Evolutionary conservation across 805 yeast species (phyloP).

Genomic region (Saccharomycopsis malanga): DNA sequence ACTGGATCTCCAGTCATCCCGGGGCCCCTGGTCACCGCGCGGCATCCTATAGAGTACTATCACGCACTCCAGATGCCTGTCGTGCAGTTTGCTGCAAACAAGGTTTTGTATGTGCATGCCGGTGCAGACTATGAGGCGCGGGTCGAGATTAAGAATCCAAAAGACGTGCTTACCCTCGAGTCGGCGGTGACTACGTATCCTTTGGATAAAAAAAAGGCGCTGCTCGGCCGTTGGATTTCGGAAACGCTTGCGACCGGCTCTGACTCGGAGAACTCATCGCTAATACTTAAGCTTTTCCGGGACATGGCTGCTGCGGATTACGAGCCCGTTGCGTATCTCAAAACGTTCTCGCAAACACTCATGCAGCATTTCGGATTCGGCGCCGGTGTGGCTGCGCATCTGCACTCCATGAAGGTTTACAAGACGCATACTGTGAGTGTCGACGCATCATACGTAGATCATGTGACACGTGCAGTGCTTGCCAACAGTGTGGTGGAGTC

Average conservation of each 20-base stretch:
- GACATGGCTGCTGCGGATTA: conserved; percentile 7
- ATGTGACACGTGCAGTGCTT: conserved; percentile 1
- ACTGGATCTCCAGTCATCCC: background rate
- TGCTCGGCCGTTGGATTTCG: conserved; percentile 17
- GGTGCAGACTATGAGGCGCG: background rate
- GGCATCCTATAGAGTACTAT: conserved; percentile 16
- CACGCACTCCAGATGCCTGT: conserved; percentile 16
- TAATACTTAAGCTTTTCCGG: conserved; percentile 14
- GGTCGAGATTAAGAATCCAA: conserved; percentile 8
- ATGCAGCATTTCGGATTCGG: conserved; percentile 15
- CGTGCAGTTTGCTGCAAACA: conserved; percentile 7
- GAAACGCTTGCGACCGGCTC: conserved; percentile 5
- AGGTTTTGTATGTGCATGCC: conserved; percentile 7
- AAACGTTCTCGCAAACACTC: conserved; percentile 6
- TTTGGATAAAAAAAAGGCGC: conserved; percentile 17
- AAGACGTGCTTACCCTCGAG: conserved; percentile 12
- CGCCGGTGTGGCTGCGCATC: conserved; percentile 1
- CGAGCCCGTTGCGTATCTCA: conserved; percentile 3
- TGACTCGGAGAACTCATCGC: conserved; percentile 7
- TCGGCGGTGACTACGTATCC: conserved; percentile 13
- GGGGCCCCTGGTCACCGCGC: background rate
- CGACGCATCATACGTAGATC: conserved; percentile 10
- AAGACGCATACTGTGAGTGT: background rate
- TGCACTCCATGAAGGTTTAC: background rate
- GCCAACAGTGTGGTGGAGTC: background rate